Percentiles rank a stretch among this genome's conserved stretches.
Evolutionary conservation across 2,329 filamentous ascomycete genomes (phyloP).

Genomic region (Aspergillus melleus): DNA sequence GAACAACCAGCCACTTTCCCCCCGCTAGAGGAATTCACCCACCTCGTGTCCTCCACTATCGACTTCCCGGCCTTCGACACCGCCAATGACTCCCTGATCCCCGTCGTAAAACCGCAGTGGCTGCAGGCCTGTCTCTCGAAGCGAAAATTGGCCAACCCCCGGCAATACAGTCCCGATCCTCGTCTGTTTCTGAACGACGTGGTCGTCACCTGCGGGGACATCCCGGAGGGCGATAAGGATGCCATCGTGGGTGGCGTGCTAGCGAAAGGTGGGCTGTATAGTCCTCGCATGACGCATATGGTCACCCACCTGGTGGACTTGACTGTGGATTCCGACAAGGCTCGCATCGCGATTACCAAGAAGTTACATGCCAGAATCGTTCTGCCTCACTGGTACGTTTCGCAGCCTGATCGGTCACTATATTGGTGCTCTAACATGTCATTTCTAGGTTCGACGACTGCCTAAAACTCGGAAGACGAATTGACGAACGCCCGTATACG

Average conservation of each 20-base stretch:
- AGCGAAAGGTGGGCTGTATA: conserved; percentile 83
- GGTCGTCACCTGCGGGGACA: conserved; percentile 76
- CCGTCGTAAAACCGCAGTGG: conserved; percentile 82
- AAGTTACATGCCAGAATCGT: conserved; percentile 76
- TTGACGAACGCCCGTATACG: conserved; percentile 82
- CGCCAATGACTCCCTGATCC: conserved; percentile 74
- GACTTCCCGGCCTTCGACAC: conserved; percentile 87
- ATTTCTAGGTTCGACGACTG: conserved; percentile 85
- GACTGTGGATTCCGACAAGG: conserved; percentile 69
- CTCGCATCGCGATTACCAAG: conserved; percentile 59
- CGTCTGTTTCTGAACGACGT: conserved; percentile 86
- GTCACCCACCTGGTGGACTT: conserved; percentile 90
- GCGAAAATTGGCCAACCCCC: conserved; percentile 70
- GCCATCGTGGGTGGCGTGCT: conserved; percentile 86
- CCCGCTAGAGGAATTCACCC: conserved; percentile 53
- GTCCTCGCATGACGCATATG: conserved; percentile 66
- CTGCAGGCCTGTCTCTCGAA: conserved; percentile 69
- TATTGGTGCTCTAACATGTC: neutral
- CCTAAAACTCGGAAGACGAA: conserved; percentile 85
- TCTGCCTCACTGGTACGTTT: conserved; percentile 78
- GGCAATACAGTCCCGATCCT: conserved; percentile 87
- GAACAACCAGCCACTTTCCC: conserved; percentile 37
- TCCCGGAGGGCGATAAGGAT: conserved; percentile 84
- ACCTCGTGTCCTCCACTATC: conserved; percentile 73
- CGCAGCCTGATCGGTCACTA: neutral